Base-by-base conservation (phyloP, 164 flowering plant genomes). In the Pachysandra terminalis region DNA sequence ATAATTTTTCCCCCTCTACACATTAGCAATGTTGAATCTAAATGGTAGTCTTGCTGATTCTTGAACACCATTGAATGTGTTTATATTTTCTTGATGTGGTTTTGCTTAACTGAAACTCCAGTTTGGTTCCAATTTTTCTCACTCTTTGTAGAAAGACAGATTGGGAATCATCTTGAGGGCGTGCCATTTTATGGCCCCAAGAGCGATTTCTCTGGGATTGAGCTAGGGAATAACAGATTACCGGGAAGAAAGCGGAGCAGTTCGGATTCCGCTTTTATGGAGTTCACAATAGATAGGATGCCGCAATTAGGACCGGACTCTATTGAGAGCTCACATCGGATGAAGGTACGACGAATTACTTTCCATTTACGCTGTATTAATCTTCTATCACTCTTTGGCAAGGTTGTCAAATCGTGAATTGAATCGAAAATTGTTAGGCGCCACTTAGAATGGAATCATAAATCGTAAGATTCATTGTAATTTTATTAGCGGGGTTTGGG, bases 171-270 rank as follows among this genome's bases (percentile, higher is more conserved):
- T 74, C 84, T 81, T 26, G 90, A 91, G 62, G 93, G 90, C 21
- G 79, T 90, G 73, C 89, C 90, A 40, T 82, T 80, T 69, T 85
- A 83, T 77, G 86, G 86, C 48, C 77, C 82, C 49, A 86, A 83
- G 76, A 80, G 83, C 71, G 91, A 88, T 64, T 64, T 80, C 19
- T 76, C 89, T 53, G 89, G 83, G 25, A 73, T 80, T 59, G 92
- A 87, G 64, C 73, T 82, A 51, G 82, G 82, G n/a, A n/a, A n/a
- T 72, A 85, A 81, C 64, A 77, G 81, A 71, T 64, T 85, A 12
- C 57, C 67, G 0, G 92, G 97, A 53, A 77, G 75, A 66, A 94
- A 90, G 75, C 76, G 93, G 67, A 82, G 90, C 73, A 85, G 82
- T 70, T 83, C 90, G 0, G 96, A 90, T 69, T 88, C 90, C 28